Percentiles rank a stretch among this genome's conserved stretches.
Conservation (phyloP, 2,329 filamentous ascomycete genomes). For the Dothideomycetes sp. region DNA sequence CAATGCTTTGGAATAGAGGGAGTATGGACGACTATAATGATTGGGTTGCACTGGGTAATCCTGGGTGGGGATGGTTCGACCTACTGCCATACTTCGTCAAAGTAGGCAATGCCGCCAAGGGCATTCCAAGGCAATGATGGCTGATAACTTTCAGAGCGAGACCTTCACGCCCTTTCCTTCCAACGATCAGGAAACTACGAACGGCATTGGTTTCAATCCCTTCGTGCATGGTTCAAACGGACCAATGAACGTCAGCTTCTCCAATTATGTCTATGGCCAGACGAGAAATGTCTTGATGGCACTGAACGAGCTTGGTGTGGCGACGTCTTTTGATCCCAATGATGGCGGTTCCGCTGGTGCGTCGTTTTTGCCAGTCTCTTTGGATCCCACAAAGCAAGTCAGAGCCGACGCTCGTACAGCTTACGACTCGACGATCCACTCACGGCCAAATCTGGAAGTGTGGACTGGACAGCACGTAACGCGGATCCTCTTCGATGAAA, state of each 20-base stretch:
- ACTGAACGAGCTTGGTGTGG: conserved; percentile 26
- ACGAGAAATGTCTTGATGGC: conserved; percentile 25
- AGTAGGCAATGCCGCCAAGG: conserved; percentile 14
- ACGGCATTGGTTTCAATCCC: conserved; percentile 28
- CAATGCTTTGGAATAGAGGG: conserved; percentile 28
- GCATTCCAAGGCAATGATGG: background rate
- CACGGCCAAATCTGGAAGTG: conserved; percentile 26
- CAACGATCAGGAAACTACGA: conserved; percentile 21
- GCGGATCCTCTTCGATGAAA: conserved; percentile 20
- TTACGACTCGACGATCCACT: conserved; percentile 25
- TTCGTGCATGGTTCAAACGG: conserved; percentile 32
- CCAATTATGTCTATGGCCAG: conserved; percentile 26
- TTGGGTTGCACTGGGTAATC: conserved; percentile 48
- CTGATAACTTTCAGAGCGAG: conserved; percentile 13
- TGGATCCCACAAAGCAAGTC: conserved; percentile 25
- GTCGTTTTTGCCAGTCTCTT: conserved; percentile 25
- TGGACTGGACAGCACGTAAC: conserved; percentile 25
- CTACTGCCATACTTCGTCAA: conserved; percentile 28
- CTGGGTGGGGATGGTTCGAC: conserved; percentile 47
- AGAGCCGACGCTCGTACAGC: conserved; percentile 30
- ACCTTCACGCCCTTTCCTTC: conserved; percentile 21
- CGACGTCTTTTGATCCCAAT: conserved; percentile 26
- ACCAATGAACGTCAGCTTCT: conserved; percentile 40
- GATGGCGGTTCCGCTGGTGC: conserved; percentile 25
- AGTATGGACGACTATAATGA: conserved; percentile 41